phyloP scores from a whole-genome alignment of 495 filamentous ascomycete species.

The Thermothielavioides terrestris region DNA sequence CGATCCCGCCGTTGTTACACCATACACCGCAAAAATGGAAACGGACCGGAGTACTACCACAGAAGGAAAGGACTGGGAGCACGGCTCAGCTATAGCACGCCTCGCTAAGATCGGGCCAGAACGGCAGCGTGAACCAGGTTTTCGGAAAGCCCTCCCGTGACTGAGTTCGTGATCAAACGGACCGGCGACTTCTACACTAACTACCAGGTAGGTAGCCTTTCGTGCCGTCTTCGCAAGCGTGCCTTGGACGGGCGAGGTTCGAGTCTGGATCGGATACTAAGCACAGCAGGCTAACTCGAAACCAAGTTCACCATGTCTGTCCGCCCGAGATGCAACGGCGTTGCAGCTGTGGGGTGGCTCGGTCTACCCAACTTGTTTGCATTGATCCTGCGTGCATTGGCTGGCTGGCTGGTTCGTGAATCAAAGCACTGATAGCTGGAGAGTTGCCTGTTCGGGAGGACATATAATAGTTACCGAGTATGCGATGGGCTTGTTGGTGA shows the following conservation, averaged over 20 bases:
- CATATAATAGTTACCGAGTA: neutral
- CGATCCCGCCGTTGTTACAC: neutral
- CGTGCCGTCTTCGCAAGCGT: neutral
- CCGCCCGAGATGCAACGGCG: no score
- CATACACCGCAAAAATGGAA: neutral
- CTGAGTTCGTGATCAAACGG: neutral
- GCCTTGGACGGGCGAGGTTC: no score
- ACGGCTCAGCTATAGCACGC: neutral
- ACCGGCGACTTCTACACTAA: neutral
- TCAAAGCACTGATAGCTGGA: neutral
- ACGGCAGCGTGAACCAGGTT: conserved; percentile 2
- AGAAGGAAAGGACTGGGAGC: neutral
- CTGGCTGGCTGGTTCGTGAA: neutral
- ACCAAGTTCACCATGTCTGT: no score
- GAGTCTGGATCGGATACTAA: neutral
- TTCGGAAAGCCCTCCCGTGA: conserved; percentile 1
- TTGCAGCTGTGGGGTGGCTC: no score
- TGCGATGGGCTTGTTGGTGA: neutral
- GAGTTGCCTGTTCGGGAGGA: conserved; percentile 5
- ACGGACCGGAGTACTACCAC: no score
- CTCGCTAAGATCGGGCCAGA: neutral
- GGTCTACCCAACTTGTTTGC: no score
- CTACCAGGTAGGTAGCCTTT: no score
- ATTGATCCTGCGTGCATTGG: no score
- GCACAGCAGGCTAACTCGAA: no score